Evolutionary conservation across 495 filamentous ascomycete genomes (phyloP).

Genomic region (Elasticomyces elasticus): DNA sequence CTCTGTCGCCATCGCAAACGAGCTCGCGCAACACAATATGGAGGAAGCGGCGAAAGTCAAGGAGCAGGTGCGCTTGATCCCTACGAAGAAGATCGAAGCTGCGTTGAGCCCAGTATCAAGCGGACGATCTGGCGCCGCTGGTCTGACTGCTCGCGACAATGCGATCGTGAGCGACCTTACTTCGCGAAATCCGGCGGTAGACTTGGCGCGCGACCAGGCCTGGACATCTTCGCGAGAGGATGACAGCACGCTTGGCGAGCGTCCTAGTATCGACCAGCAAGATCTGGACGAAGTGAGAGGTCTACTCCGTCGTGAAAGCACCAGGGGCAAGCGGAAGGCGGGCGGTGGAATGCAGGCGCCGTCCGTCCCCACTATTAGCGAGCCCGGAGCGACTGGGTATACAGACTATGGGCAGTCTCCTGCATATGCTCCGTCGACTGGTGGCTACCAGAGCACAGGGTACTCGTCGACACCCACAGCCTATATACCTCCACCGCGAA

Average conservation of each 20-base stretch:
- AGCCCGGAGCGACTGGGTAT: conserved; percentile 2
- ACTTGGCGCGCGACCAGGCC: conserved; percentile 22
- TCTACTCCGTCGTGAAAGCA: conserved; percentile 23
- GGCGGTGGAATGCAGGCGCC: conserved; percentile 2
- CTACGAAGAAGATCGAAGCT: conserved; percentile 31
- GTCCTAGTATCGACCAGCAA: conserved; percentile 19
- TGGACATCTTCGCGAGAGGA: conserved; percentile 19
- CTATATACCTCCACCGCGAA: not conserved
- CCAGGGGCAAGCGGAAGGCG: conserved; percentile 23
- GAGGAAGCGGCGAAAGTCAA: conserved; percentile 52
- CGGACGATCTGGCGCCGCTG: conserved; percentile 28
- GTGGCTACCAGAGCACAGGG: conserved; percentile 5
- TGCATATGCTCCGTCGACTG: conserved; percentile 1
- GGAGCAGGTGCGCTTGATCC: conserved; percentile 49
- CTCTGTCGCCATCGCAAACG: conserved; percentile 59
- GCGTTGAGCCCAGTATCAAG: conserved; percentile 17
- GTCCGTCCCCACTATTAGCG: conserved; percentile 20
- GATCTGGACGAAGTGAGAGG: conserved; percentile 27
- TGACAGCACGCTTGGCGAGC: conserved; percentile 21
- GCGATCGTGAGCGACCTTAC: conserved; percentile 15
- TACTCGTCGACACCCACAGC: not conserved
- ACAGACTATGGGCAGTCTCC: not conserved
- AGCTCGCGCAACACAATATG: conserved; percentile 49
- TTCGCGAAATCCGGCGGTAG: conserved; percentile 14
- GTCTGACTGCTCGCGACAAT: conserved; percentile 22